phyloP scores from a whole-genome alignment of 208 protist species.

The Acanthamoeba divionensis region DNA sequence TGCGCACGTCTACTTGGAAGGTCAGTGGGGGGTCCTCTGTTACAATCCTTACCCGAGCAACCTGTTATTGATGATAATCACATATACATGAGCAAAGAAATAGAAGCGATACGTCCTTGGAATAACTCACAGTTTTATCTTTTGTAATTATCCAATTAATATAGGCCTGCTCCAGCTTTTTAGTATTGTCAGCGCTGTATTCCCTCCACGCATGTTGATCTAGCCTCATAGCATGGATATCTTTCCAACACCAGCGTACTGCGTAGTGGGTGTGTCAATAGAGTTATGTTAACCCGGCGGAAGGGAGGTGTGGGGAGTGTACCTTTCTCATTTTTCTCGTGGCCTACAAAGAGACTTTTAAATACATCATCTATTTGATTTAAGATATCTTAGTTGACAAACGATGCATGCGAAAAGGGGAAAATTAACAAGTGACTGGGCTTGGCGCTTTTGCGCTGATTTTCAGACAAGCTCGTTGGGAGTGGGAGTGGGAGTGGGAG shows the following conservation, averaged over 20 bases:
- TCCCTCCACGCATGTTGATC: slow-evolving; percentile 16
- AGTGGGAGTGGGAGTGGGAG: background rate
- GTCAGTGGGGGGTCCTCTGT: background rate
- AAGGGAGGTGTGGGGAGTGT: background rate
- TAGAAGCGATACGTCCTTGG: background rate
- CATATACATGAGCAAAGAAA: background rate
- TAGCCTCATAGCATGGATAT: background rate
- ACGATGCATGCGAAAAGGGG: background rate
- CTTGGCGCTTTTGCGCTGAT: background rate
- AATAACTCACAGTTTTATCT: background rate
- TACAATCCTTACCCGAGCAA: background rate
- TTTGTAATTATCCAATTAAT: background rate
- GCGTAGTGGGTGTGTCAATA: background rate
- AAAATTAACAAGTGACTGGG: background rate
- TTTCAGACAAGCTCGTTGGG: background rate
- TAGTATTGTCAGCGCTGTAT: background rate
- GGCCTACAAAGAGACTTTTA: background rate
- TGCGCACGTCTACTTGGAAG: slow-evolving; percentile 13
- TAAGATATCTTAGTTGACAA: background rate
- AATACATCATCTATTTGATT: background rate
- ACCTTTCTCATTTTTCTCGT: background rate
- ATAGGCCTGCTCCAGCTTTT: slow-evolving; percentile 11
- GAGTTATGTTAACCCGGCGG: background rate
- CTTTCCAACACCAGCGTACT: slow-evolving; percentile 41
- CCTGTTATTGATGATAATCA: background rate